Conservation (phyloP, 2,329 filamentous ascomycete species). For the Fusarium beomiforme region DNA sequence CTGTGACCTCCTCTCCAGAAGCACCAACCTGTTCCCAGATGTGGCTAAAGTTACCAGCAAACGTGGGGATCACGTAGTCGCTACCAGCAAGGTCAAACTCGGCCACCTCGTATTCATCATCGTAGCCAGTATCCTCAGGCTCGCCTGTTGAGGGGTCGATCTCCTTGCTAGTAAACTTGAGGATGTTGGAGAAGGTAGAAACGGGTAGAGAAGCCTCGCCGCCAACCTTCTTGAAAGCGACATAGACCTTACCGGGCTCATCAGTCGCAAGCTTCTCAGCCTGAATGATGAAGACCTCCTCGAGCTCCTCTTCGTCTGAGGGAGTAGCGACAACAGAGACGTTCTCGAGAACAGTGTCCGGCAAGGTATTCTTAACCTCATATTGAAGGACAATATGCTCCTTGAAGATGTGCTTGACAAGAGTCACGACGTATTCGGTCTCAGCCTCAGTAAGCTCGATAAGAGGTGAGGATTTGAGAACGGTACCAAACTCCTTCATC, state of each 20-base stretch:
- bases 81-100: conserved; percentile 91
- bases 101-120: conserved; percentile 97
- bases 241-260: conserved; percentile 92
- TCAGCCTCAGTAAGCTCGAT: conserved; percentile 96
- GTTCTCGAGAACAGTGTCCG: conserved; percentile 89
- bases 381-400: conserved; percentile 96
- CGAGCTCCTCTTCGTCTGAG: conserved; percentile 81
- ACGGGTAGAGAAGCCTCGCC: conserved; percentile 82
- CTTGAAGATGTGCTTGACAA: conserved; percentile 98
- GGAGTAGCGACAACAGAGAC: conserved; percentile 85
- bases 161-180: conserved; percentile 98
- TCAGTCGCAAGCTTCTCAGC: conserved; percentile 84
- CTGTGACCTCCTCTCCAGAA: conserved; percentile 87
- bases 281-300: conserved; percentile 94
- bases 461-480: conserved; percentile 89
- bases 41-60: conserved; percentile 93
- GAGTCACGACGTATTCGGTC: conserved; percentile 94
- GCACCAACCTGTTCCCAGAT: conserved; percentile 94
- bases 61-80: conserved; percentile 93
- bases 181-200: conserved; percentile 86
- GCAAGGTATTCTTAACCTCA: conserved; percentile 96
- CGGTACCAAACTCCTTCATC: conserved; percentile 85
- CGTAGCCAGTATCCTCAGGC: conserved; percentile 91
- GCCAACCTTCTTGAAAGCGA: conserved; percentile 86
- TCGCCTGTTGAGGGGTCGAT: conserved; percentile 95